These are phyloP conservation scores for Tetragonia tetragonoides DNA, from an alignment of 148 eudicot species.

Conservation along the genomic window DNA sequence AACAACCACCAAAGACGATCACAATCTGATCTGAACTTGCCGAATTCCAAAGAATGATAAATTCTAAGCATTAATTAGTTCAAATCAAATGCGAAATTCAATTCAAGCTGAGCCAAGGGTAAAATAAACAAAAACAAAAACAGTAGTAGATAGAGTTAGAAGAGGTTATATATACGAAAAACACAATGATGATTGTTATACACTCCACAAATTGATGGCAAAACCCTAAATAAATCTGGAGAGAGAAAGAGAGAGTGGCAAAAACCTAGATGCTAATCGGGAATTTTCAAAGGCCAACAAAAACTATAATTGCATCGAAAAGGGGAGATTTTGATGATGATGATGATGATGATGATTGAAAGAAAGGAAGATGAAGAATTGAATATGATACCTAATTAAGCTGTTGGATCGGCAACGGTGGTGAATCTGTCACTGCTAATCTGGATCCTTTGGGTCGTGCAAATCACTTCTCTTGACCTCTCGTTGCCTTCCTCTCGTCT, in stretches of 20 bases:
- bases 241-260: not conserved
- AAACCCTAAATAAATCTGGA: conserved; percentile 6
- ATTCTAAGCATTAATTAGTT: not conserved
- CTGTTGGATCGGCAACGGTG: not conserved
- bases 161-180: not conserved
- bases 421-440: not conserved
- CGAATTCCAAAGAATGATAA: not conserved
- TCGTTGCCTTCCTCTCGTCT: not conserved
- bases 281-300: not conserved
- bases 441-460: not conserved
- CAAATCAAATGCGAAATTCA: conserved; percentile 4
- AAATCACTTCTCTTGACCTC: not conserved
- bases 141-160: not conserved
- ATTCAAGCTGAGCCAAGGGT: not conserved
- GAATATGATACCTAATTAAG: not conserved
- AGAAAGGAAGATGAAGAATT: not conserved
- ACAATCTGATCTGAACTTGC: not conserved
- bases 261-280: not conserved
- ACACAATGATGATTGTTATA: not conserved
- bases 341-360: not conserved
- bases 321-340: not conserved
- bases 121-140: not conserved
- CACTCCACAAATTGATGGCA: not conserved
- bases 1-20: not conserved
- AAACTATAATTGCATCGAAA: not conserved